Conservation (phyloP, 2,329 filamentous ascomycete genomes). For the Madurella fahalii region DNA sequence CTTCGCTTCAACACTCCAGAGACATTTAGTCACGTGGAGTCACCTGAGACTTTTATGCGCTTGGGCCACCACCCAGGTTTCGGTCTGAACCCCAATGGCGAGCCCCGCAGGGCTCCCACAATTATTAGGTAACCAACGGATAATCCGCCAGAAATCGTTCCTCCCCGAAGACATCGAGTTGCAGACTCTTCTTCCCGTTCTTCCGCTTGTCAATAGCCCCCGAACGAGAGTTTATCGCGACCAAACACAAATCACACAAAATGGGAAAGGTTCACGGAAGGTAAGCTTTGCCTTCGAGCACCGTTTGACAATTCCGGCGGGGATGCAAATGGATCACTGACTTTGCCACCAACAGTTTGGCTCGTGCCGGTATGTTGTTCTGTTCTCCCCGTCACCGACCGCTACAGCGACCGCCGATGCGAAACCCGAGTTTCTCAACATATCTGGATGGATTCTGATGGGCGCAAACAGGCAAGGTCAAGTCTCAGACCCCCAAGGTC, state of each 20-base stretch:
- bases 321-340: slow-evolving; percentile 12
- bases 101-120: slow-evolving; percentile 26
- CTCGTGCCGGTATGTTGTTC: slow-evolving; percentile 29
- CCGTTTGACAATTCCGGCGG: not conserved
- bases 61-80: not conserved
- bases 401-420: slow-evolving; percentile 6
- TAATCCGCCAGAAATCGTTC: slow-evolving; percentile 22
- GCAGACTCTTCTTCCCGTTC: slow-evolving; percentile 17
- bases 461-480: slow-evolving; percentile 72
- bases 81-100: slow-evolving; percentile 20
- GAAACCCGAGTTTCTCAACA: not conserved
- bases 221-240: slow-evolving; percentile 17
- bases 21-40: not conserved
- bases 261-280: slow-evolving; percentile 31
- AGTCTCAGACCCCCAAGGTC: slow-evolving; percentile 85
- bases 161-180: slow-evolving; percentile 3
- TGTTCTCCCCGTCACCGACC: not conserved
- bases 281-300: slow-evolving; percentile 8
- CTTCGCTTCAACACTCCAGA: not conserved
- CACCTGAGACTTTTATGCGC: not conserved
- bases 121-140: slow-evolving; percentile 23
- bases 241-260: slow-evolving; percentile 23
- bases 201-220: slow-evolving; percentile 13
- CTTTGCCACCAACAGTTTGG: slow-evolving; percentile 22
- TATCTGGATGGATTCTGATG: slow-evolving; percentile 13